phyloP scores from a whole-genome alignment of 2,329 filamentous ascomycete species.

The Trichoderma pleuroti region DNA sequence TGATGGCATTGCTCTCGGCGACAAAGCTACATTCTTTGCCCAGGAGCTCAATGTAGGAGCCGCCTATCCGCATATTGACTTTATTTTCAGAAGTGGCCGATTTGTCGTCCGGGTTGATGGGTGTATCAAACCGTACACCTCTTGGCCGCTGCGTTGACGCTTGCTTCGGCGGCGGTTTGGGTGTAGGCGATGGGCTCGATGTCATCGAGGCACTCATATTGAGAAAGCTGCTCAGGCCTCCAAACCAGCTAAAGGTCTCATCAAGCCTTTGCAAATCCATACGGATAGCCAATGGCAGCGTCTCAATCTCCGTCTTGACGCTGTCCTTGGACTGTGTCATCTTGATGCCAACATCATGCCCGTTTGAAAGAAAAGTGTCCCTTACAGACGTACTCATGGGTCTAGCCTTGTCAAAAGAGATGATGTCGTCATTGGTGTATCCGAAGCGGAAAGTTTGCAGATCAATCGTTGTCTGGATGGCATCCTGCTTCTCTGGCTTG shows the following conservation, averaged over 20 bases:
- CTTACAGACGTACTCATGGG: conserved; percentile 58
- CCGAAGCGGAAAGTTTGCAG: conserved; percentile 60
- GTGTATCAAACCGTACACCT: conserved; percentile 57
- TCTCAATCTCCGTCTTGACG: conserved; percentile 62
- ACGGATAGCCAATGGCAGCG: conserved; percentile 70
- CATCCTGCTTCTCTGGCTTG: conserved; percentile 28
- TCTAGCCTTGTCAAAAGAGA: conserved; percentile 58
- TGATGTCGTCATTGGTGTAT: conserved; percentile 58
- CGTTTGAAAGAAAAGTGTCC: conserved; percentile 55
- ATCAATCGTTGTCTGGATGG: conserved; percentile 38
- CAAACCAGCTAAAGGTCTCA: conserved; percentile 83
- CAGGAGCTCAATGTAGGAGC: conserved; percentile 69
- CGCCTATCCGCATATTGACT: conserved; percentile 71
- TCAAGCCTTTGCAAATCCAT: conserved; percentile 79
- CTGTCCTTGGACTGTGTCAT: conserved; percentile 44
- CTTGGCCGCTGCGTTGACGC: conserved; percentile 45
- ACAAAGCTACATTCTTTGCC: conserved; percentile 73
- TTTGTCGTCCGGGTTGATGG: conserved; percentile 47
- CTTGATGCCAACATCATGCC: conserved; percentile 56
- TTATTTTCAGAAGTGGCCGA: conserved; percentile 57
- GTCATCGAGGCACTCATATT: conserved; percentile 83
- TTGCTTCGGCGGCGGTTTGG: conserved; percentile 33
- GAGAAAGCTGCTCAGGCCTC: conserved; percentile 84
- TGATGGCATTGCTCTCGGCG: conserved; percentile 76
- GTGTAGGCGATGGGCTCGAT: conserved; percentile 59